Evolutionary conservation across 2,329 filamentous ascomycete species (phyloP), one percentile per base, ranked within the genome.

Genomic region (Penicillium sp.): DNA sequence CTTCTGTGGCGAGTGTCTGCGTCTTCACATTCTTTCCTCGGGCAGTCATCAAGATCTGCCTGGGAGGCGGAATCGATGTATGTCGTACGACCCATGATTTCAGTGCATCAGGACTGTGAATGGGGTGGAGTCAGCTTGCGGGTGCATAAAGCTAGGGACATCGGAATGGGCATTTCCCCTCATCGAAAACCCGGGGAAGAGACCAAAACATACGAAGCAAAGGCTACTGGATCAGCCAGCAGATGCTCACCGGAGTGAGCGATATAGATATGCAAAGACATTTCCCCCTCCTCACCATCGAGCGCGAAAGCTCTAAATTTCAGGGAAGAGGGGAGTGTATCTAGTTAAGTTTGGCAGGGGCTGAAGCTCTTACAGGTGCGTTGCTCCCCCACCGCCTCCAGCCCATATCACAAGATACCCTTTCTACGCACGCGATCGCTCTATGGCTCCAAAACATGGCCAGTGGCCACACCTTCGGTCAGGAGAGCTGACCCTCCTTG

Each of bases 221-320:
- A 90, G 72, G 87, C 85, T 63, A 87, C 83, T 65, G 88, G 85
- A 78, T 96, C 90, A 74, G 90, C 84, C 74, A 87, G 83, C 73
- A 96, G 84, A 78, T 89, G 88, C 82, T 91, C 88, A 81, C 93
- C 93, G 77, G 90, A 92, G 80, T 96, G 93, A 83, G 91, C 92
- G 74, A 96, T 88, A 81, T 91, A 90, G 78, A 96, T 88, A 80
- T 91, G 87, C 75, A 93, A 86, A 81, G 90, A 90, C 91, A 96
- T 96, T 26, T 78, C 82, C 84, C 78, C 68, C 67, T 59, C 61
- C 68, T 68, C 73, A 67, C 67, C 64, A 64, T 58, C 61, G 70
- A 69, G 64, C 61, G 56, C 48, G 55, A 60, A 57, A 63, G 68
- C 66, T 66, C 65, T 63, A 60, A 61, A 54, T 55, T 56, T 55